Conservation (phyloP, 2,329 filamentous ascomycete genomes). For the Fusarium circinatum region DNA sequence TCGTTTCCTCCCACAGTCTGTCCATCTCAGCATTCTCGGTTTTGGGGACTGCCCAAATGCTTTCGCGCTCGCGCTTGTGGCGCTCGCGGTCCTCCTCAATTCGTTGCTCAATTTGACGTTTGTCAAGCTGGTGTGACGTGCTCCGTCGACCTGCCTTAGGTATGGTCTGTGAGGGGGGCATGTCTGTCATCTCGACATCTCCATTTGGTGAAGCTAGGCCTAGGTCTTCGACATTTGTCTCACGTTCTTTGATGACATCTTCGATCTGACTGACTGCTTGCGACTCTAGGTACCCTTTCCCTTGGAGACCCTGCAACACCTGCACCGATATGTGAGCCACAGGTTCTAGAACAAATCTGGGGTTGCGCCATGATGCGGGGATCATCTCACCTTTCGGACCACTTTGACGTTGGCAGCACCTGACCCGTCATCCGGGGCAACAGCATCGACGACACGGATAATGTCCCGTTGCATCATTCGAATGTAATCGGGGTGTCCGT, state of each 20-base stretch:
- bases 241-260: constrained; percentile 82
- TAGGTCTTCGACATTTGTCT: constrained; percentile 69
- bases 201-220: constrained; percentile 62
- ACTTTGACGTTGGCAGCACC: constrained; percentile 95
- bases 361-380: neutral
- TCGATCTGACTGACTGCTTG: constrained; percentile 84
- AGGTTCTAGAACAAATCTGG: constrained; percentile 2
- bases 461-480: constrained; percentile 97
- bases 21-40: constrained; percentile 75
- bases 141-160: constrained; percentile 49
- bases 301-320: constrained; percentile 76
- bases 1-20: constrained; percentile 87
- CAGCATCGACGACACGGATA: constrained; percentile 87
- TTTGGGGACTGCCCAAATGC: constrained; percentile 86
- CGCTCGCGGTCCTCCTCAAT: constrained; percentile 97
- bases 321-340: constrained; percentile 44
- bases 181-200: constrained; percentile 54
- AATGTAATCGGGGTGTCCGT: constrained; percentile 82
- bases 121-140: constrained; percentile 68
- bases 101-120: constrained; percentile 90
- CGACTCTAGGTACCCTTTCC: constrained; percentile 76
- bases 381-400: constrained; percentile 74
- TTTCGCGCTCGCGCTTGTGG: constrained; percentile 91
- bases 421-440: constrained; percentile 85
- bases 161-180: constrained; percentile 55